Percentiles rank a stretch among this genome's conserved stretches.
phyloP scores from a whole-genome alignment of 345 rosid genomes.

The Draba incana region DNA sequence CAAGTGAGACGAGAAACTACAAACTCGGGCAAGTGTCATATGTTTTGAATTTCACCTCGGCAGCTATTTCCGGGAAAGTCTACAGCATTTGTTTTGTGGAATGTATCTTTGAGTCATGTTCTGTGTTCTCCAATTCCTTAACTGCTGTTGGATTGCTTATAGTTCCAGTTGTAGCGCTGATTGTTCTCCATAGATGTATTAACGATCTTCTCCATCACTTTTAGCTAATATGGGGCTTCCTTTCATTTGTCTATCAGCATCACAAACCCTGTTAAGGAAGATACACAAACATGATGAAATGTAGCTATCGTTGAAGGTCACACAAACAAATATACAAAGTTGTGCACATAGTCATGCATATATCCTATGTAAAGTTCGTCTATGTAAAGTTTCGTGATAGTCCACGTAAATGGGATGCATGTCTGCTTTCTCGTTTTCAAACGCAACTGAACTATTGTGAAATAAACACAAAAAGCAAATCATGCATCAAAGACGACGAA shows the following conservation, averaged over 20 bases:
- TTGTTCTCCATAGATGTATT: constrained; percentile 58
- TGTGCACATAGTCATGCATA: constrained; percentile 10
- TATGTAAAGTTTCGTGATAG: constrained; percentile 5
- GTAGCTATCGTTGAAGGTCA: background rate
- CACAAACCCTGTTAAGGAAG: constrained; percentile 29
- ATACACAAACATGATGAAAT: constrained; percentile 26
- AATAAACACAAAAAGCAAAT: background rate
- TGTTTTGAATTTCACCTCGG: constrained; percentile 46
- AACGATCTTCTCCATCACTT: constrained; percentile 54
- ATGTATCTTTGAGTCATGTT: constrained; percentile 24
- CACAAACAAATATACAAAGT: constrained; percentile 19
- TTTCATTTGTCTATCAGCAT: constrained; percentile 62
- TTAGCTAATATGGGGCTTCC: constrained; percentile 63
- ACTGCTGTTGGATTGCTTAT: constrained; percentile 52
- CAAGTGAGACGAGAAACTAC: constrained; percentile 51
- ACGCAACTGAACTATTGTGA: background rate
- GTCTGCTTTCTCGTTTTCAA: background rate
- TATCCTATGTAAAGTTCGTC: background rate
- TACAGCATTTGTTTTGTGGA: constrained; percentile 49
- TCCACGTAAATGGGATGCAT: background rate
- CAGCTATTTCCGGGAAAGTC: constrained; percentile 51
- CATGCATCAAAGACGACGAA: background rate
- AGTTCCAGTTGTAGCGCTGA: constrained; percentile 42
- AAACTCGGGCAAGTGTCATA: constrained; percentile 51
- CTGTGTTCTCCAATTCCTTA: constrained; percentile 38